phyloP scores from a whole-genome alignment of 2,329 filamentous ascomycete genomes.

The Colletotrichum spinosum region DNA sequence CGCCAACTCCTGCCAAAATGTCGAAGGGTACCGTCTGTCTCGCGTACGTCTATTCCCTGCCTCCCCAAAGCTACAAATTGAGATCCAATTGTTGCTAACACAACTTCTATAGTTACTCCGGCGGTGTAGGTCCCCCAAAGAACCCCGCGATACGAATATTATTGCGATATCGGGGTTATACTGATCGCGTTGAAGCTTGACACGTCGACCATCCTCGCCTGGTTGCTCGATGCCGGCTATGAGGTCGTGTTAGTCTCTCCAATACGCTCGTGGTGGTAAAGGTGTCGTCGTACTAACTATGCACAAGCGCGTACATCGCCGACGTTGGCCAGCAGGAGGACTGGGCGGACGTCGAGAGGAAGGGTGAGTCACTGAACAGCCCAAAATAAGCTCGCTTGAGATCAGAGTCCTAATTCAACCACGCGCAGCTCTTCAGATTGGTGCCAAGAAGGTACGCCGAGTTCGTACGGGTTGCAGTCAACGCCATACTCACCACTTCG shows the following conservation, averaged over 20 bases:
- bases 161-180: slow-evolving; percentile 2
- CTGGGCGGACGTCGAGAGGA: slow-evolving; percentile 75
- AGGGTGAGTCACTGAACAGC: slow-evolving; percentile 60
- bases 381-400: slow-evolving; percentile 37
- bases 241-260: slow-evolving; percentile 21
- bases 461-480: neutral
- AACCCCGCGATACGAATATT: neutral
- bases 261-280: neutral
- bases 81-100: neutral
- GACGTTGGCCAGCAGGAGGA: slow-evolving; percentile 79
- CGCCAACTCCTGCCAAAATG: neutral
- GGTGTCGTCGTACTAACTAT: slow-evolving; percentile 10
- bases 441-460: slow-evolving; percentile 34
- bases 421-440: slow-evolving; percentile 34
- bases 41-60: slow-evolving; percentile 21
- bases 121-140: slow-evolving; percentile 11
- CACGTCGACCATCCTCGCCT: slow-evolving; percentile 35
- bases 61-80: slow-evolving; percentile 1
- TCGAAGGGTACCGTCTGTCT: slow-evolving; percentile 29
- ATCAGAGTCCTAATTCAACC: slow-evolving; percentile 2
- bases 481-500: neutral
- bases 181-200: slow-evolving; percentile 21
- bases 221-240: slow-evolving; percentile 25
- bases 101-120: slow-evolving; percentile 16
- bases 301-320: slow-evolving; percentile 59